Base-by-base conservation (phyloP, 768 basidiomycete species). In the Hygrocybe punicea region DNA sequence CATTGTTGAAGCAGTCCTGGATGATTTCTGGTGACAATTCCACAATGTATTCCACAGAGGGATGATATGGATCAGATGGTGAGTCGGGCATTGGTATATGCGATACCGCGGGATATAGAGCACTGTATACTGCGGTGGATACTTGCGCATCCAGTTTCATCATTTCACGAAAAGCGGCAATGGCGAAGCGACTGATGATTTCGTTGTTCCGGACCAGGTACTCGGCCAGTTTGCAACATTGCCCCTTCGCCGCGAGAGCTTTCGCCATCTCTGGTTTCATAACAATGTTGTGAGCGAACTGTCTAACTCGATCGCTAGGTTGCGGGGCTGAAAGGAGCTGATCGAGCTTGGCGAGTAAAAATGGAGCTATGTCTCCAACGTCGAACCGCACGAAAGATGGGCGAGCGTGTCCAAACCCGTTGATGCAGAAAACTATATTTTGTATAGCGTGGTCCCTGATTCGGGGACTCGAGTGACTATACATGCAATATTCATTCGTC, bases 1-100 rank as follows among this genome's bases (percentile, higher is more conserved):
- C 53, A 44, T 62, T 64, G 42, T 58, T 58, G 25, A 62, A 62
- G 52, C 61, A 64, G 53, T 64, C 61, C 36, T 42, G 48, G 53
- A 64, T 53, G 49, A 64, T 60, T 42, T 60, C 62, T 24, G 63
- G 61, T 16, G 61, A 39, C 23, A 62, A 34, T 50, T 64, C 63
- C 25, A 55, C 48, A 24, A 64, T 33, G 34, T 60, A 64, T 37
- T 51, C 54, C 25, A 62, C 58, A 3, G 61, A 48, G 33, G 63
- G 61, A 42, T 63, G 62, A 37, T 11, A 33, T 2, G 53, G 23
- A 14, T 25, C 34, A n/a, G 29, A 14, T 2, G 58, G 37, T n/a
- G 56, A 45, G n/a, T 35, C 51, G n/a, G 58, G 52, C 9, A 47
- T 19, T 35, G 60, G 60, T 33, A 63, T 53, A 14, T 58, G 53